These are phyloP conservation scores for Colletotrichum salicis DNA, from an alignment of 2,329 filamentous ascomycete species.

Conservation along the genomic window DNA sequence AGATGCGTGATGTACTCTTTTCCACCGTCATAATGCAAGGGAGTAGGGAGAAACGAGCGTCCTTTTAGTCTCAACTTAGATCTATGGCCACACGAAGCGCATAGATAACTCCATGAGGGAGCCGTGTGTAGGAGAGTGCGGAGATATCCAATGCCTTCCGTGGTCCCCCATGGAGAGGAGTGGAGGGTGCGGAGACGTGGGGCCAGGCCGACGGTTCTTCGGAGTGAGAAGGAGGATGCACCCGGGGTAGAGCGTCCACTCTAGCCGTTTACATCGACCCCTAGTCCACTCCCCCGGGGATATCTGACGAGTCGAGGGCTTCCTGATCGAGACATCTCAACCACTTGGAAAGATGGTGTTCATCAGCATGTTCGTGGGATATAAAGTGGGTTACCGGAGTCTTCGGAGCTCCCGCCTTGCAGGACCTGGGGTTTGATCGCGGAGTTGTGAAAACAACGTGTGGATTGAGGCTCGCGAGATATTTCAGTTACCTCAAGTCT, in stretches of 20 bases:
- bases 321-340: not conserved
- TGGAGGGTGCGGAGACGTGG: constrained; percentile 19
- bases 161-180: constrained; percentile 16
- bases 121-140: constrained; percentile 26
- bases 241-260: not conserved
- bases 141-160: constrained; percentile 27
- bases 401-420: not conserved
- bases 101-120: constrained; percentile 26
- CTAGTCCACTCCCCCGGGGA: not conserved
- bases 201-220: not conserved
- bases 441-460: not conserved
- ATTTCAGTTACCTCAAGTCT: not conserved
- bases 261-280: not conserved
- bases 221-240: not conserved
- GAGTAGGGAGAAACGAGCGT: not conserved
- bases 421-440: not conserved
- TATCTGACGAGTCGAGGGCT: not conserved
- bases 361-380: not conserved
- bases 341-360: not conserved
- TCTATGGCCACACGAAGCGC: not conserved
- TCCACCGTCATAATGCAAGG: not conserved
- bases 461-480: not conserved
- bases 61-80: constrained; percentile 9
- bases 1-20: not conserved
- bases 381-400: not conserved